Base-by-base conservation (phyloP, 2,329 filamentous ascomycete genomes). In the Aspergillus floridensis region DNA sequence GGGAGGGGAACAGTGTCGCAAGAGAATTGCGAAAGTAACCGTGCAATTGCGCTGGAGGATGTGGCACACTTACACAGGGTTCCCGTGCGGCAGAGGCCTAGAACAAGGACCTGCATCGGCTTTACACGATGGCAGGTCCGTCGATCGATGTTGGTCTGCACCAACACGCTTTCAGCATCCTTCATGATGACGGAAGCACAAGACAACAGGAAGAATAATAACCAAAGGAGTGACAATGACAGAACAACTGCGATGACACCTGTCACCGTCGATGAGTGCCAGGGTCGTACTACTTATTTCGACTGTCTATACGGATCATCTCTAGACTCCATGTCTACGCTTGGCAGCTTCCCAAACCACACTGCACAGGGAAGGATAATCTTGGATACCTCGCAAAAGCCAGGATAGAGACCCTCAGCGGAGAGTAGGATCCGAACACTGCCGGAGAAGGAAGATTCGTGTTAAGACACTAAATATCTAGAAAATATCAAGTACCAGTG, bases 11-110 rank as follows among this genome's bases (percentile, higher is more conserved):
- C 16, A 35, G 14, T 35, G 12, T 35, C 32, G 32, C 14, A 29
- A 2, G 26, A 7, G 26, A 2, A 3, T 29, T 29, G 26, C 26
- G 26, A 29, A 29, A 29, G 26, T 5, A 35, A 16, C 32, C 12
- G 11, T 16, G 32, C 32, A 6, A 12, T 12, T n/a, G 21, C 10
- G 19, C 10, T 6, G 31, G 21, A 19, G 24, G 52, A 5, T 29
- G 46, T 11, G 12, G 10, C 32, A 19, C 3, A 58, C 60, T 41
- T 47, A 62, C 60, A 68, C 22, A 65, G 55, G n/a, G 67, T 69
- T 26, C 65, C 67, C 5, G 62, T 65, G 14, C 67, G 59, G 26
- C 64, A 65, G 7, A 66, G 53, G 12, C 65, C 67, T 10, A 68
- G 51, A 31, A 63, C 65, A 16, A 69, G 56, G 11, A 69, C 60